Evolutionary conservation across 2,329 filamentous ascomycete species (phyloP).

Genomic region (Dothiorella sarmentorum): DNA sequence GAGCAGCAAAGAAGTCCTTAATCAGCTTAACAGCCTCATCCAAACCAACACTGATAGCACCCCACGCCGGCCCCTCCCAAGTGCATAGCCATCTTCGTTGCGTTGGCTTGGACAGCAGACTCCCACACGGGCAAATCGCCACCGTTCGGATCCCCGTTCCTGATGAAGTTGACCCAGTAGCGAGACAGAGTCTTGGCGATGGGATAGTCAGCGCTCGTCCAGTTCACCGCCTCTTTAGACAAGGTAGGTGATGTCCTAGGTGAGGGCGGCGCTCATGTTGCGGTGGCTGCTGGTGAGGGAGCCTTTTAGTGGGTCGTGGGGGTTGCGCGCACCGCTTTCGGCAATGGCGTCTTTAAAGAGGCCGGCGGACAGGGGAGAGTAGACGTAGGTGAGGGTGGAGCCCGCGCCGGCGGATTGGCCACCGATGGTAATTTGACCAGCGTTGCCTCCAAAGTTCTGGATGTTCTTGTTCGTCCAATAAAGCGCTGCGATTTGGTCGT

Average conservation of each 20-base stretch:
- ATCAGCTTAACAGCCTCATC: too few species aligned
- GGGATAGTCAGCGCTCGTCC: conserved; percentile 30
- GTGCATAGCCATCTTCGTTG: too few species aligned
- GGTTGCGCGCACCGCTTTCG: conserved; percentile 20
- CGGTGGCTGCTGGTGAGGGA: neutral
- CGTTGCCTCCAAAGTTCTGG: conserved; percentile 44
- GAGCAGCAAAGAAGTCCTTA: too few species aligned
- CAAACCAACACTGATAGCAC: too few species aligned
- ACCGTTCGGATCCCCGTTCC: conserved; percentile 2
- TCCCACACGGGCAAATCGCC: too few species aligned
- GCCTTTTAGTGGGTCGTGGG: neutral
- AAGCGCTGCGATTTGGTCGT: conserved; percentile 38
- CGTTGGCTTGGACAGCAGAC: too few species aligned
- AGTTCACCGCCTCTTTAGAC: conserved; percentile 21
- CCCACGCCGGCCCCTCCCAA: too few species aligned
- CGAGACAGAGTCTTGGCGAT: conserved; percentile 19
- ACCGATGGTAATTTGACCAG: conserved; percentile 45
- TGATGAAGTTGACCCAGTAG: conserved; percentile 17
- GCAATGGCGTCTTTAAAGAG: conserved; percentile 28
- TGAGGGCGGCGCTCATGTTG: neutral
- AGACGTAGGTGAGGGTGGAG: conserved; percentile 36
- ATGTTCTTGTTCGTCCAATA: conserved; percentile 43
- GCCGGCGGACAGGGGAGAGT: conserved; percentile 48
- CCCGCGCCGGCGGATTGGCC: conserved; percentile 41
- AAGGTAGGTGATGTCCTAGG: conserved; percentile 31